Base-by-base conservation (phyloP, 176 grass and related monocot species). In the Avena insularis region DNA sequence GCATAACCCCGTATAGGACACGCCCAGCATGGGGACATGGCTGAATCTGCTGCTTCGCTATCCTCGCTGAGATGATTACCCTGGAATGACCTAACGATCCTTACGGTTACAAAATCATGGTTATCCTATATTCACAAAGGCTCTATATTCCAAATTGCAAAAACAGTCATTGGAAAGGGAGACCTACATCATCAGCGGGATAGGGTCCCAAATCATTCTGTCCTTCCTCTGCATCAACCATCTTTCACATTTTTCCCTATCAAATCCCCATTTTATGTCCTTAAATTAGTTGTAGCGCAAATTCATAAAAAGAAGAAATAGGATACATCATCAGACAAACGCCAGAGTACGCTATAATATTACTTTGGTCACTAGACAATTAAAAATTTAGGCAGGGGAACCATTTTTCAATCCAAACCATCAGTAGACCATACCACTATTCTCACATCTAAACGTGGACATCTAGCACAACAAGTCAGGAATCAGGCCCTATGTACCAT, bases 171-270 rank as follows among this genome's bases (percentile, higher is more conserved):
- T 70, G 73, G 90, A 94, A 91, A 78, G 65, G 68, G 76, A 72
- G 79, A 91, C 88, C 90, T 94, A 94, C 93, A 90, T 83, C 38
- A 86, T 85, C 57, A 90, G 89, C 90, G 19, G 67, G 43, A 48
- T 90, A 87, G 29, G 35, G 69, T 60, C 86, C 80, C 71, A 80
- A 75, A 82, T 87, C 77, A 85, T 83, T 86, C 62, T 86, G 78
- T 61, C 77, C 12, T 21, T 78, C 83, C 87, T 84, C 83, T 84
- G 90, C 84, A 84, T 98, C 91, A 98, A 92, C 96, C 91, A 82
- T 92, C 91, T 79, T 95, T 86, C 84, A 70, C 91, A 95, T 76
- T 95, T 88, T 46, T 61, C 43, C 92, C 92, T 95, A 95, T 91
- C 65, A 97, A 95, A 93, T 87, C 86, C 85, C 88, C 86, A 88